Percentiles rank a stretch among this genome's conserved stretches.
Conservation (phyloP, 164 flowering plant genomes). For the Paratinospora sagittata region DNA sequence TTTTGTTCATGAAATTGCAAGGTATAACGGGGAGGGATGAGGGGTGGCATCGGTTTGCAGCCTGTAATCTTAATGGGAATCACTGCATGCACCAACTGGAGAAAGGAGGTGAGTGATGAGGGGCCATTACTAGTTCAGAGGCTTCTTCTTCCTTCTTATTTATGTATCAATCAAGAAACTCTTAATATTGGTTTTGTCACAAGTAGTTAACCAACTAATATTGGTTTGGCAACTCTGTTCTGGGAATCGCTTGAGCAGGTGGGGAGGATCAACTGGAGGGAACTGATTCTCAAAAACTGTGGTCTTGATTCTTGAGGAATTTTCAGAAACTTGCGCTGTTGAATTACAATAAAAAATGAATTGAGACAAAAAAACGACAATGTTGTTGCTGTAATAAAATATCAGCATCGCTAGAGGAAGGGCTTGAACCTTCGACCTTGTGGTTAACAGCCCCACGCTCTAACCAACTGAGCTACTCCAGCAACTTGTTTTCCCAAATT, state of each 20-base stretch:
- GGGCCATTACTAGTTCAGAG: too few relatives aligned
- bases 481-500: slow-evolving; percentile 17
- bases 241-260: slow-evolving; percentile 33
- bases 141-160: background rate
- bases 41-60: slow-evolving; percentile 52
- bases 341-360: too few relatives aligned
- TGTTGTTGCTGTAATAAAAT: too few relatives aligned
- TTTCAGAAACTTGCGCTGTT: background rate
- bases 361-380: too few relatives aligned
- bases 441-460: slow-evolving; percentile 95
- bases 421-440: slow-evolving; percentile 90
- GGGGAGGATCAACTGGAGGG: slow-evolving; percentile 45
- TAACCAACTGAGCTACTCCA: slow-evolving; percentile 90
- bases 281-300: too few relatives aligned
- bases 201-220: background rate
- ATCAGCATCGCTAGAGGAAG: slow-evolving; percentile 57
- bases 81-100: slow-evolving; percentile 19
- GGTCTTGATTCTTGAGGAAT: slow-evolving; percentile 3
- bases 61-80: slow-evolving; percentile 39
- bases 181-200: too few relatives aligned
- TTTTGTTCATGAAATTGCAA: slow-evolving; percentile 24
- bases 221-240: background rate
- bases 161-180: background rate
- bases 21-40: slow-evolving; percentile 70
- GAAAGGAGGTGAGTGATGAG: background rate